Evolutionary conservation across 208 protist genomes (phyloP), one percentile per base, ranked within the genome.

Genomic region (Trypanosoma conorhini): DNA sequence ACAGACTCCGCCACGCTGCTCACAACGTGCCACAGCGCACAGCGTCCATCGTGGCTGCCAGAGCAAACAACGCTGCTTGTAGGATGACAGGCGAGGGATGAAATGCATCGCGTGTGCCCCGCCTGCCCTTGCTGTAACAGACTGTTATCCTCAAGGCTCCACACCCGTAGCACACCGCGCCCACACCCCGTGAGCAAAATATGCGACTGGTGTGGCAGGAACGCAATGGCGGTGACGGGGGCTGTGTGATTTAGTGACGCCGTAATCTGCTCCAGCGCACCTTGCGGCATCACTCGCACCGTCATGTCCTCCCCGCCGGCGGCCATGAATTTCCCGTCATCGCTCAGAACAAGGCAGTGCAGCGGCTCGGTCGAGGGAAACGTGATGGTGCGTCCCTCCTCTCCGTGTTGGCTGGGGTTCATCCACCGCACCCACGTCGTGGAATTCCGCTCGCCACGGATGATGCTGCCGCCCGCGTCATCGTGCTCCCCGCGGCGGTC

Each of bases 181-280:
- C 91, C 91, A 46, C 93, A 93, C 22, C 94, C 98, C 17, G 94
- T 92, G 12, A 97, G 87, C 13, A 98, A 74, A 62, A 87, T 83
- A 64, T 80, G 76, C 57, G 91, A 81, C 17, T 85, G 84, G 35
- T 67, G 70, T 63, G 92, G 86, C 61, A 93, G 46, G 68, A 92
- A 94, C 3, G 59, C 72, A 33, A 98, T 79, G 13, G 88, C 72
- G 21, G 88, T 81, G 31, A 95, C 83, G 35, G 31, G 28, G 17
- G 19, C 31, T 21, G 57, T 67, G 67, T 86, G 89, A 28, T 72
- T 67, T 5, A 83, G 62, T 54, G 72, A 52, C 28, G 63, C 58
- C 9, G 57, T 67, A 17, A 79, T 65, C 21, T 73, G 70, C 26
- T 88, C 75, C 0, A 72, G 59, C n/a, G 74, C 67, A 63, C 67